Percentiles rank a stretch among this genome's conserved stretches.
phyloP scores from a whole-genome alignment of 345 rosid genomes.

The Gossypioides kirkii region DNA sequence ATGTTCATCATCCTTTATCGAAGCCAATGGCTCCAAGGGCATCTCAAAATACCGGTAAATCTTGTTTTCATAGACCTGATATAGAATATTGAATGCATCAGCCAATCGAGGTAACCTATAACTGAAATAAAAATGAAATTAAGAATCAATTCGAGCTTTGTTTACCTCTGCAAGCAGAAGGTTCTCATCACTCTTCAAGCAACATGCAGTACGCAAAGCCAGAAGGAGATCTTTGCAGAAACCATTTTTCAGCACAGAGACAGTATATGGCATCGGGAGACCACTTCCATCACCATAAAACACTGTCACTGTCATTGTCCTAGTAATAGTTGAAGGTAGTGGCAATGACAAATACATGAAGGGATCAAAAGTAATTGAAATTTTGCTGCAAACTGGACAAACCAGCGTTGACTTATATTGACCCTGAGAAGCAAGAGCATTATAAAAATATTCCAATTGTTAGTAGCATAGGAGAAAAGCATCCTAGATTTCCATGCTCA shows the following conservation, averaged over 20 bases:
- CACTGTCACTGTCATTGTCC: conserved; percentile 75
- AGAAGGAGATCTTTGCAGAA: conserved; percentile 62
- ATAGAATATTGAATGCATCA: conserved; percentile 15
- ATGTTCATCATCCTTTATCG: conserved; percentile 70
- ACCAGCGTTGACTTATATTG: conserved; percentile 94
- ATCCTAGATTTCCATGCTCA: not conserved
- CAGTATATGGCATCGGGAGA: conserved; percentile 77
- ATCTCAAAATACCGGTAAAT: conserved; percentile 51
- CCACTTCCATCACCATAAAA: conserved; percentile 67
- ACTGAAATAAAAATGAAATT: conserved; percentile 1
- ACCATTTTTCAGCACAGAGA: conserved; percentile 70
- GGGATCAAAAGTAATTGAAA: conserved; percentile 91
- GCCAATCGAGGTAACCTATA: conserved; percentile 9
- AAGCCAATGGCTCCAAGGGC: conserved; percentile 41
- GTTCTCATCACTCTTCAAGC: conserved; percentile 72
- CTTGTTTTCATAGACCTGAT: conserved; percentile 63
- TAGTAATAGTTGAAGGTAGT: conserved; percentile 69
- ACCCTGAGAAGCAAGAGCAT: conserved; percentile 50
- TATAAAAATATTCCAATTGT: conserved; percentile 17
- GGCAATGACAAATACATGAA: conserved; percentile 92
- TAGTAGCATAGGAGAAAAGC: conserved; percentile 7
- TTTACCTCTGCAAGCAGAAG: conserved; percentile 82
- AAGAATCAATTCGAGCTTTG: not conserved
- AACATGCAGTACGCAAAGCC: conserved; percentile 67
- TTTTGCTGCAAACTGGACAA: conserved; percentile 79